Evolutionary conservation across 176 grass and related monocot species (phyloP), one percentile per base, ranked within the genome.

Genomic region (Aegilops speltoides): DNA sequence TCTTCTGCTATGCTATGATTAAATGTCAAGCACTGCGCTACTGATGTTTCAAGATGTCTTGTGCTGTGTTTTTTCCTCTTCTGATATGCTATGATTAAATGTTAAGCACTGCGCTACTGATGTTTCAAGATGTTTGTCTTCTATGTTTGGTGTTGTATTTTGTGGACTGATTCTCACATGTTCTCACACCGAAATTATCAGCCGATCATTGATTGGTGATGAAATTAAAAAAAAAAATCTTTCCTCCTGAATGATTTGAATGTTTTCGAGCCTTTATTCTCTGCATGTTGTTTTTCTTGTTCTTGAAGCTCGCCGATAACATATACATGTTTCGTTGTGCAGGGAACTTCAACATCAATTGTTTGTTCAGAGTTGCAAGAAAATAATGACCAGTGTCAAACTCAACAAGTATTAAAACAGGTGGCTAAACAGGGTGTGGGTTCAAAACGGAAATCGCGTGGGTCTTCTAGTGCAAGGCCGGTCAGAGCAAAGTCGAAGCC

Each of bases 291-390:
- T 5, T 23, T 64, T 73, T 54, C 50, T 87, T 74, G 29, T 31
- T 73, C 45, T 84, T 87, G 31, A 45, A 33, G 20, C 63, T 61
- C 63, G 3, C 62, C 81, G 64, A 88, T 67, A 72, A 72, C 10
- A 14, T 67, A 37, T 52, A 46, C 38, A 34, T 90, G 25, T 81
- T 87, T 84, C 64, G 25, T 78, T 82, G 28, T 19, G 31, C 64
- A 95, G 93, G 87, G 64, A 38, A 81, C 78, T 82, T 68, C 70
- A 87, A 41, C 72, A 38, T 59, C 81, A 64, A 38, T 64, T 79
- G 57, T 36, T 82, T 72, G 33, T 59, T 28, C 76, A 59, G 86
- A 76, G 63, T 23, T 64, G 38, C 73, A 77, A 60, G 77, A 20
- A 26, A 79, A 37, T 54, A 59, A 88, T 50, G 84, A 83, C 22